phyloP scores from a whole-genome alignment of 2,329 filamentous ascomycete genomes.

The Hypoxylon sp. region DNA sequence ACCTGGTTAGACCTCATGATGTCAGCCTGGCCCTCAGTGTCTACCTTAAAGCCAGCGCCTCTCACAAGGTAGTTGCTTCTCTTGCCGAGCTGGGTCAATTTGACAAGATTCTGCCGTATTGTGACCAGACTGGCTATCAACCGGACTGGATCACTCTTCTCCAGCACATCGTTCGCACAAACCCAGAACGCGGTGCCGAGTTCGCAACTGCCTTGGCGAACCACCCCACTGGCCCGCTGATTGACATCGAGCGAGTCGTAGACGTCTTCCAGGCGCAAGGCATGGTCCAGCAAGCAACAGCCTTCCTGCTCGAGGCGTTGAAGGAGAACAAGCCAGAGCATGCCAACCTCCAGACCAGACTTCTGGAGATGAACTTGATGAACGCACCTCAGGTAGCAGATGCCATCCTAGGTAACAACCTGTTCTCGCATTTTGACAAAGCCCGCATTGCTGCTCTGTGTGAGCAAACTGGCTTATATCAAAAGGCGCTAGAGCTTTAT shows the following conservation, averaged over 20 bases:
- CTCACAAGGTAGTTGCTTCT: conserved; percentile 93
- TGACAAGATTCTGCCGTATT: conserved; percentile 94
- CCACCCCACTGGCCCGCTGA: conserved; percentile 83
- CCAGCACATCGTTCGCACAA: conserved; percentile 89
- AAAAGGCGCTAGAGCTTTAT: conserved; percentile 92
- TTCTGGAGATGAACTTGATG: conserved; percentile 97
- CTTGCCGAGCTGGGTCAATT: conserved; percentile 97
- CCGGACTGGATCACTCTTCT: conserved; percentile 95
- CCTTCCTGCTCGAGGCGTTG: conserved; percentile 95
- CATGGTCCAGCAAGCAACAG: conserved; percentile 96
- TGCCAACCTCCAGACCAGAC: conserved; percentile 88
- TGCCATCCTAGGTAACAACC: conserved; percentile 96
- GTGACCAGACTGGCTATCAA: conserved; percentile 83
- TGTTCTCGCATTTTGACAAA: conserved; percentile 98
- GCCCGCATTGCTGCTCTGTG: conserved; percentile 87
- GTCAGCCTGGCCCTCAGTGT: conserved; percentile 86
- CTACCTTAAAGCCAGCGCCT: conserved; percentile 88
- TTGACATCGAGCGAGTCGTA: conserved; percentile 93
- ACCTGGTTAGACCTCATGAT: conserved; percentile 90
- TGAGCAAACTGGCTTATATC: conserved; percentile 87
- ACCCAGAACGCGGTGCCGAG: conserved; percentile 92
- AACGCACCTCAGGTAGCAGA: conserved; percentile 98
- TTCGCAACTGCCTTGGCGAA: conserved; percentile 94
- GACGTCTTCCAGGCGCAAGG: conserved; percentile 98
- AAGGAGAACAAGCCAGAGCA: conserved; percentile 96